Evolutionary conservation across 2,329 filamentous ascomycete species (phyloP).

Genomic region (Fusarium caatingaense): DNA sequence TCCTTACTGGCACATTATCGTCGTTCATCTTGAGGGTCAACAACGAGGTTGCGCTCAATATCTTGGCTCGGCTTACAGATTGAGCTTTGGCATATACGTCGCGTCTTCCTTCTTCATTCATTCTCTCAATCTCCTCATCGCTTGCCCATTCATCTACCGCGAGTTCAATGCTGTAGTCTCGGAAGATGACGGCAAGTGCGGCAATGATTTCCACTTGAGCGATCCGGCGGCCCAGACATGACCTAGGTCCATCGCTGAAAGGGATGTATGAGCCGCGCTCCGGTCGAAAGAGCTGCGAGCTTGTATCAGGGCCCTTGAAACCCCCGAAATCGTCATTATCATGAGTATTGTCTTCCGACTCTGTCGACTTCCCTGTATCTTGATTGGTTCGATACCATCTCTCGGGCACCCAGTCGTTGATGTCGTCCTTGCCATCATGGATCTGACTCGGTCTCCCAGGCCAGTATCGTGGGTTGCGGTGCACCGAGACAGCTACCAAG

Average conservation of each 20-base stretch:
- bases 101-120: slow-evolving; percentile 59
- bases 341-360: slow-evolving; percentile 7
- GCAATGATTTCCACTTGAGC: slow-evolving; percentile 70
- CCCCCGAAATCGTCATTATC: slow-evolving; percentile 67
- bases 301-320: slow-evolving; percentile 70
- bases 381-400: slow-evolving; percentile 69
- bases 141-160: slow-evolving; percentile 70
- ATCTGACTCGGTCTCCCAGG: slow-evolving; percentile 63
- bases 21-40: slow-evolving; percentile 78
- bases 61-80: slow-evolving; percentile 61
- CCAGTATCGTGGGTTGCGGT: slow-evolving; percentile 80
- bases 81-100: slow-evolving; percentile 72
- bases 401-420: slow-evolving; percentile 77
- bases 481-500: slow-evolving; percentile 66
- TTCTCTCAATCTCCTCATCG: slow-evolving; percentile 64
- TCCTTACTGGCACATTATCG: slow-evolving; percentile 71
- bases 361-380: slow-evolving; percentile 29
- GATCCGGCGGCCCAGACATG: slow-evolving; percentile 68
- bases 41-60: slow-evolving; percentile 68
- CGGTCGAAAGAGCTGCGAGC: slow-evolving; percentile 69
- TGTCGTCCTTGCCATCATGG: slow-evolving; percentile 61
- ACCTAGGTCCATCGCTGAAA: slow-evolving; percentile 68
- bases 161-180: slow-evolving; percentile 74
- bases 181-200: slow-evolving; percentile 65
- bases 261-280: slow-evolving; percentile 67